phyloP scores from a whole-genome alignment of 495 filamentous ascomycete species.

The Daldinia concentrica region DNA sequence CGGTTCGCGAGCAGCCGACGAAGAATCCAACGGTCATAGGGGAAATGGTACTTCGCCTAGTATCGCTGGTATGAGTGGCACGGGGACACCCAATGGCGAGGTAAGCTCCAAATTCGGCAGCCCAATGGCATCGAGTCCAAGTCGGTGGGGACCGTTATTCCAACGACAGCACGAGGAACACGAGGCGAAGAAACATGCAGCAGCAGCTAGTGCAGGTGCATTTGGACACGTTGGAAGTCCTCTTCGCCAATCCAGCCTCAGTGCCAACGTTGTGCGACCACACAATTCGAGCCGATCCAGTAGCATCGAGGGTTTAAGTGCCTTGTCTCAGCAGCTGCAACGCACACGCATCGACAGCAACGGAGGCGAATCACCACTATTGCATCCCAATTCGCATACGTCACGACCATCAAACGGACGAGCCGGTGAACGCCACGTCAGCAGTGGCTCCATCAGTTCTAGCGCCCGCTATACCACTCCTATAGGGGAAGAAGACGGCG shows the following conservation, averaged over 20 bases:
- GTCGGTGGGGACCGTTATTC: slow-evolving; percentile 87
- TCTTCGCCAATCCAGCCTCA: slow-evolving; percentile 84
- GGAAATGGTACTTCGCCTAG: slow-evolving; percentile 49
- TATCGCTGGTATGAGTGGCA: slow-evolving; percentile 48
- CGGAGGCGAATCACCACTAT: slow-evolving; percentile 50
- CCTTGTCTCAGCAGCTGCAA: slow-evolving; percentile 75
- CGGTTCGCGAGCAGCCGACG: slow-evolving; percentile 69
- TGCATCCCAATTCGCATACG: slow-evolving; percentile 50
- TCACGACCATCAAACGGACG: slow-evolving; percentile 47
- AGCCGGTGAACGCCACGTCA: slow-evolving; percentile 60
- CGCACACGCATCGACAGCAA: slow-evolving; percentile 61
- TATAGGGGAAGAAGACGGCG: slow-evolving; percentile 77
- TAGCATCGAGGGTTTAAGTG: slow-evolving; percentile 65
- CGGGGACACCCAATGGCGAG: slow-evolving; percentile 54
- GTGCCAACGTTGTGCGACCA: slow-evolving; percentile 67
- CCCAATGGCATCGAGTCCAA: slow-evolving; percentile 78
- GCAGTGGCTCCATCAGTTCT: slow-evolving; percentile 60
- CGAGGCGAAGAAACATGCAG: slow-evolving; percentile 60
- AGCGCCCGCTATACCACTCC: slow-evolving; percentile 68
- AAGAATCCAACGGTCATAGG: slow-evolving; percentile 63
- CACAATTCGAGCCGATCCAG: slow-evolving; percentile 49
- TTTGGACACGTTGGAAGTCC: slow-evolving; percentile 94
- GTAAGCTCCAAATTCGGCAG: slow-evolving; percentile 80
- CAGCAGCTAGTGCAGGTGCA: slow-evolving; percentile 60
- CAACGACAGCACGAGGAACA: slow-evolving; percentile 80